These are phyloP conservation scores for Clitopilus hobsonii DNA, from an alignment of 768 basidiomycete species.

Conservation along the genomic window DNA sequence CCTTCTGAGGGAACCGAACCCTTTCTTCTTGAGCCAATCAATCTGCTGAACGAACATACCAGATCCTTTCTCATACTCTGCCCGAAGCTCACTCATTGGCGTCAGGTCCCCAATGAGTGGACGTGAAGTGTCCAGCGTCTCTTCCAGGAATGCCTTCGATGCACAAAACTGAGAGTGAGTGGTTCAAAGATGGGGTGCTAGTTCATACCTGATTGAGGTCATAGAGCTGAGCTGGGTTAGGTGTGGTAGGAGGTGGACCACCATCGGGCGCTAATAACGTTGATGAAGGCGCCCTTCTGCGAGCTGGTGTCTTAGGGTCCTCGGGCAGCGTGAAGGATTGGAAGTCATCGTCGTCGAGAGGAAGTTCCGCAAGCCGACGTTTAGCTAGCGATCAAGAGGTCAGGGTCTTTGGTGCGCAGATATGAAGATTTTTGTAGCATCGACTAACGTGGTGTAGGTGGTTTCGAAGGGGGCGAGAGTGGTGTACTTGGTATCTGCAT, in stretches of 20 bases:
- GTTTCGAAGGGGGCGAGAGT: neutral
- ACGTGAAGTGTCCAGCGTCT: constrained; percentile 28
- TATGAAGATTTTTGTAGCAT: neutral
- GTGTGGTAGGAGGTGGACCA: constrained; percentile 1
- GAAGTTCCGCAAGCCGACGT: constrained; percentile 1
- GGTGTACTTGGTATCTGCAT: neutral
- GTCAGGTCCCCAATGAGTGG: constrained; percentile 54
- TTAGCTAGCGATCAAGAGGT: neutral
- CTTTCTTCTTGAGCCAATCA: constrained; percentile 56
- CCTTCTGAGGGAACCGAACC: constrained; percentile 64
- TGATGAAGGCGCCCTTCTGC: neutral
- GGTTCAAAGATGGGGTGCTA: neutral
- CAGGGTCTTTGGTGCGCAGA: neutral
- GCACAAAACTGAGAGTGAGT: neutral
- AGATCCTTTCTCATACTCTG: constrained; percentile 63
- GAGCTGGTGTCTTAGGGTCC: neutral
- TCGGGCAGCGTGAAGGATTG: neutral
- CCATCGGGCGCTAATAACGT: neutral
- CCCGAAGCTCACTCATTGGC: constrained; percentile 50
- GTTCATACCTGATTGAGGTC: constrained; percentile 21
- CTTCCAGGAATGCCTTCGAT: constrained; percentile 23
- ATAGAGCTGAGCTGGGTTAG: constrained; percentile 13
- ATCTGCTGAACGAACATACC: constrained; percentile 69
- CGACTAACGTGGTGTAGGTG: neutral
- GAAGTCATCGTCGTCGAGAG: neutral